Evolutionary conservation across 148 eudicot species (phyloP).

Genomic region (Rhododendron vialii): DNA sequence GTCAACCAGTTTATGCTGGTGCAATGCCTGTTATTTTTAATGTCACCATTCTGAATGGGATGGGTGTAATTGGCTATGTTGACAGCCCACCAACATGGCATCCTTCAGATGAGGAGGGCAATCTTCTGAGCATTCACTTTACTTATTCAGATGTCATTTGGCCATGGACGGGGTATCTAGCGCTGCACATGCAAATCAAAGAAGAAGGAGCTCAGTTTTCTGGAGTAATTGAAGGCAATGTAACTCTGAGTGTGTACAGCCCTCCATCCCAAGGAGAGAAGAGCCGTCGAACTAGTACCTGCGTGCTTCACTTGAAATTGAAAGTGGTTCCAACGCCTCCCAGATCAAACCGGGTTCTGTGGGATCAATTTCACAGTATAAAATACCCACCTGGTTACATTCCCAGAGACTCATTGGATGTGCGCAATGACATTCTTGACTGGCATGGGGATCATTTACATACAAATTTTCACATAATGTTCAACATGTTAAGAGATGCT

Average conservation of each 20-base stretch:
- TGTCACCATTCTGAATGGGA: constrained; percentile 89
- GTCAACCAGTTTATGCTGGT: constrained; percentile 95
- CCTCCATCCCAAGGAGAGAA: constrained; percentile 83
- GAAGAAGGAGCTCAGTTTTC: constrained; percentile 89
- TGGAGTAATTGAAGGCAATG: constrained; percentile 88
- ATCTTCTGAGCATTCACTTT: constrained; percentile 79
- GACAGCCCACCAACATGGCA: constrained; percentile 79
- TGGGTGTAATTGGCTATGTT: constrained; percentile 90
- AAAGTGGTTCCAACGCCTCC: constrained; percentile 86
- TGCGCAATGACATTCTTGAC: constrained; percentile 92
- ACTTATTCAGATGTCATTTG: constrained; percentile 86
- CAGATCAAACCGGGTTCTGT: constrained; percentile 72
- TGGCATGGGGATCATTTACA: constrained; percentile 99
- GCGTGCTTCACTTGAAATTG: constrained; percentile 73
- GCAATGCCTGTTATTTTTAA: constrained; percentile 97
- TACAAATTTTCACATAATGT: constrained; percentile 92
- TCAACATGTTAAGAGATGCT: constrained; percentile 88
- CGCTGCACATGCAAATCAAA: constrained; percentile 93
- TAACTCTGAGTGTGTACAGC: constrained; percentile 68
- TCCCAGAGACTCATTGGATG: constrained; percentile 97
- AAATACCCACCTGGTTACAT: constrained; percentile 98
- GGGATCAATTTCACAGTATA: constrained; percentile 98
- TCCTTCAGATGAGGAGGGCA: constrained; percentile 85
- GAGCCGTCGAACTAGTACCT: constrained; percentile 54
- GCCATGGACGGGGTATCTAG: constrained; percentile 99